Evolutionary conservation across 345 rosid species (phyloP), one percentile per base, ranked within the genome.

Genomic region (Capsella bursapastoris): DNA sequence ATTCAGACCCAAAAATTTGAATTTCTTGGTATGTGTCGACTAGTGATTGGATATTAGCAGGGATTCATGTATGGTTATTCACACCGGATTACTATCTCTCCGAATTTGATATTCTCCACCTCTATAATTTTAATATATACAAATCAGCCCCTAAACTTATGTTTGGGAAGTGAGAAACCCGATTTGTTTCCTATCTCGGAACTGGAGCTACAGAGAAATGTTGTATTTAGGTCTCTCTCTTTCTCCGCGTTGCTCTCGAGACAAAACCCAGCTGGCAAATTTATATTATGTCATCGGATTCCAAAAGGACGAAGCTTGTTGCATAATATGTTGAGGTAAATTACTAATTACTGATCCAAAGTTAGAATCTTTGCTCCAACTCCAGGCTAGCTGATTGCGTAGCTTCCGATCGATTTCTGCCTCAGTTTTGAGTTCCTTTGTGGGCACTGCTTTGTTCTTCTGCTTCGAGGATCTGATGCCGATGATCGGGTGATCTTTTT

Each of bases 311-410:
- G 64, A 63, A 68, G 58, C 70, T 55, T 66, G 70, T 65, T 44
- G 76, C 64, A 73, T 32, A 64, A 44, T 11, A 41, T 41, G 34
- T 22, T 11, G 74, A 69, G 79, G 75, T 76, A 62, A 68, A 60
- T 74, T 44, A 52, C 55, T 43, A 5, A 16, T 29, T 43, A 64
- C 57, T 66, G 66, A 37, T 32, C 7, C 45, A 66, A 66, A 67
- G 67, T 59, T 59, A 0, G 62, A 67, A 51, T 62, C 79, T 76
- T 76, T 70, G 64, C 74, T 62, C 79, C 12, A 76, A 55, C 75
- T 63, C 74, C 59, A 76, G 64, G 57, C 64, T 69, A 31, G 34
- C 44, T 63, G 65, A 35, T 69, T 76, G 50, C 65, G 79, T 63
- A 13, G 43, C 79, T 69, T 69, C 51, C 35, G 65, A 69, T 76